These are phyloP conservation scores for Russula sp. DNA, from an alignment of 768 basidiomycete species.

Conservation along the genomic window DNA sequence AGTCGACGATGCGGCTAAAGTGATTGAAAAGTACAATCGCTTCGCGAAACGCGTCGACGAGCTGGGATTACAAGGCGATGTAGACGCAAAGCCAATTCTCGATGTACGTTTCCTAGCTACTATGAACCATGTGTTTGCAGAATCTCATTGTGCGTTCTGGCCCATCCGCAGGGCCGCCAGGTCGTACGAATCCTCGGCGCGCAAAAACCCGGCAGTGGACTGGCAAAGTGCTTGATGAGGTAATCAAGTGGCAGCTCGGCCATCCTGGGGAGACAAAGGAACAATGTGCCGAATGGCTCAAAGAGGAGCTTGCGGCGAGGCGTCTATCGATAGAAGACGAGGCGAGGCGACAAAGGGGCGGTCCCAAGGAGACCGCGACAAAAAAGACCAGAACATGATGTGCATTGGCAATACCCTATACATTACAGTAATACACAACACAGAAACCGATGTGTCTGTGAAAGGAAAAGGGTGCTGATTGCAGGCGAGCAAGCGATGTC, in stretches of 20 bases:
- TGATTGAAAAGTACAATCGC: conserved; percentile 61
- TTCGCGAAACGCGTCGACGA: conserved; percentile 61
- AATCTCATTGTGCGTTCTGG: conserved; percentile 7
- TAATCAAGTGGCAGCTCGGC: conserved; percentile 84
- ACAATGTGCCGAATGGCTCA: conserved; percentile 69
- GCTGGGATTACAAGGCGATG: conserved; percentile 54
- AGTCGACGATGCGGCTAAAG: conserved; percentile 47
- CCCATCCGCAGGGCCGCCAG: conserved; percentile 60
- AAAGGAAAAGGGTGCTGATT: conserved; percentile 7
- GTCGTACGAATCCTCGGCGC: conserved; percentile 53
- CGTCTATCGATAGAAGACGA: conserved; percentile 39
- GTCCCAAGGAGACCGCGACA: conserved; percentile 6
- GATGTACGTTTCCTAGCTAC: conserved; percentile 53
- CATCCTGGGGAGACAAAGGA: conserved; percentile 65
- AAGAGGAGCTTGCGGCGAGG: conserved; percentile 50
- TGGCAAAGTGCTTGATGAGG: conserved; percentile 54
- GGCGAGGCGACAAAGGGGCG: conserved; percentile 25
- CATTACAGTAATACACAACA: conserved; percentile 8
- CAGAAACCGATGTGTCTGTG: background rate
- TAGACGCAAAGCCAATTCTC: conserved; percentile 71
- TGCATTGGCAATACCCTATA: conserved; percentile 2
- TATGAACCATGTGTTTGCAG: background rate
- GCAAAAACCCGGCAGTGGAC: conserved; percentile 69
- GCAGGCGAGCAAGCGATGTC: conserved; percentile 16
- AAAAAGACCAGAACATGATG: conserved; percentile 26